Evolutionary conservation across 257 asterid species (phyloP).

Genomic region (Solanum microdontum): DNA sequence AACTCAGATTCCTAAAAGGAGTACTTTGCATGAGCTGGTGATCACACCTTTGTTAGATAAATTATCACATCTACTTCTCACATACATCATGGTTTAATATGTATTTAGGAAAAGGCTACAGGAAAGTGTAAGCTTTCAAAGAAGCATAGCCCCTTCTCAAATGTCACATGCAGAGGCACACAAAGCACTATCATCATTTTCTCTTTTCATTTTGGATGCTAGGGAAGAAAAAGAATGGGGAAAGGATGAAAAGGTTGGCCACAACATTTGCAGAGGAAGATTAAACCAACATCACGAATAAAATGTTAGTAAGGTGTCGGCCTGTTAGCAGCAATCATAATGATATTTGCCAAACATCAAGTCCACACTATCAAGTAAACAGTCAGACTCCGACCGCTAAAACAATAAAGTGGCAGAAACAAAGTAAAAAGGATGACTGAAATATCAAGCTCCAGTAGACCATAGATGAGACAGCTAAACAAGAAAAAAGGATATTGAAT

Average conservation of each 20-base stretch:
- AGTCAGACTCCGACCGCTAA: neutral
- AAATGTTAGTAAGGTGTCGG: neutral
- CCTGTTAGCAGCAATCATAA: neutral
- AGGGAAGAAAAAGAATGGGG: neutral
- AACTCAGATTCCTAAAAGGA: neutral
- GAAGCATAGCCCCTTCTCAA: neutral
- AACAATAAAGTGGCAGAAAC: neutral
- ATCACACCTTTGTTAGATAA: neutral
- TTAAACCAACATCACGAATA: neutral
- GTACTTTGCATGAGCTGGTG: neutral
- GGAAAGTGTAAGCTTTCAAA: neutral
- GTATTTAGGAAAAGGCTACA: neutral
- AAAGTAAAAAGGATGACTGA: neutral
- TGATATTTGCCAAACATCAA: neutral
- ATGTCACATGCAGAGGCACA: neutral
- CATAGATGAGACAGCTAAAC: neutral
- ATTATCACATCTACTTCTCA: neutral
- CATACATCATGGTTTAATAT: neutral
- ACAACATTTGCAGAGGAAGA: neutral
- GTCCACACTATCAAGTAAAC: neutral
- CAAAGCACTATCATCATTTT: neutral
- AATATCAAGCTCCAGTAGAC: neutral
- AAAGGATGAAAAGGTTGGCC: neutral
- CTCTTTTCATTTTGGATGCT: neutral
- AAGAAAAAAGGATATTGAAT: conserved; percentile 84